Conservation (phyloP, 208 protist genomes). For the Leishmania turanica region DNA sequence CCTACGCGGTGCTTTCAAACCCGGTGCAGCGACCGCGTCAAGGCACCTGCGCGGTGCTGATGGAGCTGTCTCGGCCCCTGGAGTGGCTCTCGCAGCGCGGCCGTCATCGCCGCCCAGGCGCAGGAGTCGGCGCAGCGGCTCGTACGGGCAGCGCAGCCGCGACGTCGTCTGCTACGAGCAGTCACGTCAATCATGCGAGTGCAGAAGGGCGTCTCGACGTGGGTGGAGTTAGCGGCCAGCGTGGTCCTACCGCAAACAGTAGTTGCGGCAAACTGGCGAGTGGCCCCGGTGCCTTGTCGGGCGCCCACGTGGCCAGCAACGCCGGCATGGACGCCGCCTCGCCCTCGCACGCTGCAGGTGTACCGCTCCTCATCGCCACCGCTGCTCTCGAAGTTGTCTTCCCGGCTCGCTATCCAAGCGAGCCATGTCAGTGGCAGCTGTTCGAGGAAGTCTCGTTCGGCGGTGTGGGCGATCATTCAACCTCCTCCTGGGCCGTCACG, state of each 20-base stretch:
- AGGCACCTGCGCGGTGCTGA: conserved; percentile 27
- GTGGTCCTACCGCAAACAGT: not conserved
- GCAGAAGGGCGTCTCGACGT: not conserved
- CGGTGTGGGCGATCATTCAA: conserved; percentile 21
- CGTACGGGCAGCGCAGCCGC: not conserved
- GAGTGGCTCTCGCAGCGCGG: conserved; percentile 26
- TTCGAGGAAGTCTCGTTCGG: conserved; percentile 25
- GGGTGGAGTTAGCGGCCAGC: not conserved
- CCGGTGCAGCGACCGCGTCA: conserved; percentile 31
- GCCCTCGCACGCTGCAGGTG: not conserved
- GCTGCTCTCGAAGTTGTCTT: conserved; percentile 46
- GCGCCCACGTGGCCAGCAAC: not conserved
- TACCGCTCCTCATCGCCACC: conserved; percentile 29
- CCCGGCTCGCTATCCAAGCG: conserved; percentile 40
- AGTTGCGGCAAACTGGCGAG: not conserved
- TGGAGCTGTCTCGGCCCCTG: conserved; percentile 32
- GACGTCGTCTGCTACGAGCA: not conserved
- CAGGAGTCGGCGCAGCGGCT: not conserved
- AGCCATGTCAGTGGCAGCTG: conserved; percentile 52
- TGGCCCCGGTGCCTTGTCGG: conserved; percentile 1
- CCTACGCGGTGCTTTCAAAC: conserved; percentile 18
- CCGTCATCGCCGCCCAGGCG: conserved; percentile 1
- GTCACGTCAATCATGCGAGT: not conserved
- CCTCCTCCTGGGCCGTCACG: conserved; percentile 31
- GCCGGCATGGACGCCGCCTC: not conserved